Conservation (phyloP, 495 filamentous ascomycete species). For the Neurospora sp. region DNA sequence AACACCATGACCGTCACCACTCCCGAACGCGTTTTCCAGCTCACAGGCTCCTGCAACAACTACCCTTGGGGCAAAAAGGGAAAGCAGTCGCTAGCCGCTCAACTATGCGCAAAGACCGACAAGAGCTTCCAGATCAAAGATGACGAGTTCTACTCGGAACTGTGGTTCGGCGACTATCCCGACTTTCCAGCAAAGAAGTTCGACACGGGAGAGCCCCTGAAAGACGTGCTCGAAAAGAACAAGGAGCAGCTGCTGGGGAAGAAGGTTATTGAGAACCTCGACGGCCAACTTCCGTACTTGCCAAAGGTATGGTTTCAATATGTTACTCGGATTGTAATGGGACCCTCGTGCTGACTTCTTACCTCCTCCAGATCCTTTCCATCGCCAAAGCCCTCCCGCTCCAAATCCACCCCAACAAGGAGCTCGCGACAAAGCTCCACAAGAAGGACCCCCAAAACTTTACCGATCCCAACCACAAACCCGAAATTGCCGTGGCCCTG, state of each 20-base stretch:
- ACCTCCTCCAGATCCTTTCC: constrained; percentile 48
- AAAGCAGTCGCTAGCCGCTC: constrained; percentile 57
- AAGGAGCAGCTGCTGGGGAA: constrained; percentile 54
- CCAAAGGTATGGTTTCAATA: constrained; percentile 45
- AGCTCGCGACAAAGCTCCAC: constrained; percentile 53
- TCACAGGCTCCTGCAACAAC: constrained; percentile 43
- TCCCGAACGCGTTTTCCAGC: constrained; percentile 32
- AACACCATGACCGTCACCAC: constrained; percentile 4
- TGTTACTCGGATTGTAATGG: not conserved
- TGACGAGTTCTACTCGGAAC: constrained; percentile 52
- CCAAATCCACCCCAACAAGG: constrained; percentile 69
- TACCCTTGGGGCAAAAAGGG: constrained; percentile 65
- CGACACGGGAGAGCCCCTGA: constrained; percentile 51
- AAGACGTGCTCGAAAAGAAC: constrained; percentile 54
- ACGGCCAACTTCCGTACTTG: constrained; percentile 58
- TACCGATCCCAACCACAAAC: constrained; percentile 69
- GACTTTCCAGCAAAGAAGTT: constrained; percentile 55
- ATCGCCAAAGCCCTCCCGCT: constrained; percentile 70
- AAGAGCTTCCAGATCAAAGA: constrained; percentile 60
- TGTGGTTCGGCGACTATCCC: constrained; percentile 80
- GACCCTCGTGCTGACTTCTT: not conserved
- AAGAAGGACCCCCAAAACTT: constrained; percentile 53
- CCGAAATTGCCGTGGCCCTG: constrained; percentile 69
- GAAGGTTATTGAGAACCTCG: constrained; percentile 52
- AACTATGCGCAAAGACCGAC: constrained; percentile 54